Evolutionary conservation across 495 filamentous ascomycete species (phyloP).

Genomic region (Hypoxylon crocopeplum): DNA sequence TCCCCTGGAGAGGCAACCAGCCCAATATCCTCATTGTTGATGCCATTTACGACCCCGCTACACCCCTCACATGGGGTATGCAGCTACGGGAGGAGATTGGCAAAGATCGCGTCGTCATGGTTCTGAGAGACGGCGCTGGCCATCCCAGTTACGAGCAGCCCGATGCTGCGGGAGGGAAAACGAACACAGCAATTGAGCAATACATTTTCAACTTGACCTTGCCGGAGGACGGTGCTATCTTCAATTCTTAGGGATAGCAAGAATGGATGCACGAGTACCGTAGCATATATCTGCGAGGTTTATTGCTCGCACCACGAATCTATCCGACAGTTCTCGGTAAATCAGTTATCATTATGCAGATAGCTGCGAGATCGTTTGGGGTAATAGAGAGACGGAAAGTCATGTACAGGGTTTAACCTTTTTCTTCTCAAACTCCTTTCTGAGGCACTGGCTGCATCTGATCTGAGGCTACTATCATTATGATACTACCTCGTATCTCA

Average conservation of each 20-base stretch:
- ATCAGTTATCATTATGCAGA: too few relatives aligned
- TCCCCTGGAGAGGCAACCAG: neutral
- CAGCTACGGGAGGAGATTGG: constrained; percentile 30
- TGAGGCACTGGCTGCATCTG: too few relatives aligned
- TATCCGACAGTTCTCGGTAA: too few relatives aligned
- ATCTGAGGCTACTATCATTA: too few relatives aligned
- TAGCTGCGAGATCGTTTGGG: too few relatives aligned
- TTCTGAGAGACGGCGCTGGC: constrained; percentile 38
- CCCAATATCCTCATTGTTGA: constrained; percentile 38
- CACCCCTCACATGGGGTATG: constrained; percentile 35
- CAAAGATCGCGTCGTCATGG: constrained; percentile 11
- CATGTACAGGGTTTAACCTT: too few relatives aligned
- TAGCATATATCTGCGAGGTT: too few relatives aligned
- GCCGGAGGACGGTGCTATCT: constrained; percentile 9
- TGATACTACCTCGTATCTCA: too few relatives aligned
- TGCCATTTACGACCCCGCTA: constrained; percentile 38
- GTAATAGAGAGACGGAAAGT: too few relatives aligned
- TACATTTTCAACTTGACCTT: constrained; percentile 4
- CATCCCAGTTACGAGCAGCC: constrained; percentile 35
- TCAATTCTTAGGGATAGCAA: neutral
- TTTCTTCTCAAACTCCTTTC: too few relatives aligned
- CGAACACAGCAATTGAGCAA: constrained; percentile 8
- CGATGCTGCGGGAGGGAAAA: constrained; percentile 7
- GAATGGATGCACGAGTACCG: neutral
- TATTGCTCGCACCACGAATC: too few relatives aligned